Evolutionary conservation across 2,329 filamentous ascomycete genomes (phyloP).

Genomic region (Fusarium goolgardi): DNA sequence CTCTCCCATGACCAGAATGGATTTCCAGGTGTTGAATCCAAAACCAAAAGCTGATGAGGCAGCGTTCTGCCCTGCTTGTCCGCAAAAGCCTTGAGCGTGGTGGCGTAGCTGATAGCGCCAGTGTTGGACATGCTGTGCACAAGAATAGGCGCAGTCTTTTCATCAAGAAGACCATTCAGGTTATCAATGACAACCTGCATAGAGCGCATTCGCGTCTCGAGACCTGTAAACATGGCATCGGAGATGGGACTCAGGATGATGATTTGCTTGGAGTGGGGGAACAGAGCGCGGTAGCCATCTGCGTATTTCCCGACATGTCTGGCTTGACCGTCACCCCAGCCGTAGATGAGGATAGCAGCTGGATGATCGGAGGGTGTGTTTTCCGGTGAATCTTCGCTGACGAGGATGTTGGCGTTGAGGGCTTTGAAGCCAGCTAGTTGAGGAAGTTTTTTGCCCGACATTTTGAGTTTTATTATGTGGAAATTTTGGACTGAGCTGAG

Average conservation of each 20-base stretch:
- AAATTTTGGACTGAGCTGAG: background rate
- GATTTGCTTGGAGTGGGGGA: constrained; percentile 62
- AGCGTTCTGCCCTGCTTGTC: constrained; percentile 53
- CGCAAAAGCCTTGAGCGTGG: constrained; percentile 61
- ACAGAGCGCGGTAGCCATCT: constrained; percentile 63
- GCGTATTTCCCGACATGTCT: constrained; percentile 68
- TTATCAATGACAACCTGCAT: constrained; percentile 60
- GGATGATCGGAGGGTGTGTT: constrained; percentile 50
- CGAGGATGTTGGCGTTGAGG: constrained; percentile 60
- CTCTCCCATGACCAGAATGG: constrained; percentile 56
- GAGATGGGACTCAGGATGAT: constrained; percentile 63
- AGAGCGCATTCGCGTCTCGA: constrained; percentile 56
- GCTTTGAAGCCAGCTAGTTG: constrained; percentile 56
- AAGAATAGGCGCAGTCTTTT: constrained; percentile 54
- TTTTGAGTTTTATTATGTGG: constrained; percentile 6
- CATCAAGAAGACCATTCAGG: constrained; percentile 29
- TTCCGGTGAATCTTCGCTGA: constrained; percentile 52
- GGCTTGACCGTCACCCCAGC: constrained; percentile 67
- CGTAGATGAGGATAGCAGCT: constrained; percentile 63
- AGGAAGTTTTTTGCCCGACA: constrained; percentile 38
- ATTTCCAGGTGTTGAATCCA: constrained; percentile 66
- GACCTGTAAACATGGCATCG: constrained; percentile 58
- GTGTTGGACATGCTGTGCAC: constrained; percentile 70
- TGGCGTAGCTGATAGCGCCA: constrained; percentile 64
- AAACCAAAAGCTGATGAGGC: constrained; percentile 61